Conservation (phyloP, 2,329 filamentous ascomycete species). For the Trichoderma aggressivum region DNA sequence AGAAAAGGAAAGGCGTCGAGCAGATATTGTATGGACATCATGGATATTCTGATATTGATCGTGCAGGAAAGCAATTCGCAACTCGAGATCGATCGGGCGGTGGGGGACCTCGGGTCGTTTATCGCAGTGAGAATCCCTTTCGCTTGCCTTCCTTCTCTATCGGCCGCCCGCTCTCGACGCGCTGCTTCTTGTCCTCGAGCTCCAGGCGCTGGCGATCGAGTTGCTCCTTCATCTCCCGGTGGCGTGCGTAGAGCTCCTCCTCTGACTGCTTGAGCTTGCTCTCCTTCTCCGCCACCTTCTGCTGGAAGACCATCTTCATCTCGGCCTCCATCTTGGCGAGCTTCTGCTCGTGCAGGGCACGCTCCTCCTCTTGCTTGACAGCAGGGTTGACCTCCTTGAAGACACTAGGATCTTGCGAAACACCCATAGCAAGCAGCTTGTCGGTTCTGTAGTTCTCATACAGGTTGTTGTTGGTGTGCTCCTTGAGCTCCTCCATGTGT, state of each 20-base stretch:
- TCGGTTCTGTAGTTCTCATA: slow-evolving; percentile 99
- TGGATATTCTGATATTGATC: slow-evolving; percentile 56
- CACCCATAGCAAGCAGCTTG: slow-evolving; percentile 98
- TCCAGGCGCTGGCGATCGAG: slow-evolving; percentile 91
- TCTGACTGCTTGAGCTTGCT: slow-evolving; percentile 99
- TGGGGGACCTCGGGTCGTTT: slow-evolving; percentile 40
- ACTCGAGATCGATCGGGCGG: slow-evolving; percentile 20
- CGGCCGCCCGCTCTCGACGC: slow-evolving; percentile 91
- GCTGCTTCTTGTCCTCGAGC: slow-evolving; percentile 96
- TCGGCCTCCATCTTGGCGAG: slow-evolving; percentile 99
- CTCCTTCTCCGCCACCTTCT: slow-evolving; percentile 99
- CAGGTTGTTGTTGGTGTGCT: slow-evolving; percentile 97
- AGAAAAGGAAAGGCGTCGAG: slow-evolving; percentile 50
- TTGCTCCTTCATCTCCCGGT: slow-evolving; percentile 99
- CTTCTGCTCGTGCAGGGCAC: slow-evolving; percentile 97
- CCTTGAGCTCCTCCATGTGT: slow-evolving; percentile 99
- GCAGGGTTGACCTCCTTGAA: slow-evolving; percentile 99
- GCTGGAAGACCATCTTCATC: slow-evolving; percentile 99
- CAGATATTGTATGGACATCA: slow-evolving; percentile 59
- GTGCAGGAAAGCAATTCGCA: slow-evolving; percentile 35
- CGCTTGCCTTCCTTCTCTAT: slow-evolving; percentile 97
- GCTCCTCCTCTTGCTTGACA: slow-evolving; percentile 99
- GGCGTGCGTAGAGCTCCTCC: slow-evolving; percentile 95
- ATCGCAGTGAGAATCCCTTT: slow-evolving; percentile 98
- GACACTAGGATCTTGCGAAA: slow-evolving; percentile 95